Conservation (phyloP, 2,329 filamentous ascomycete species). For the Alternaria ethzedia region DNA sequence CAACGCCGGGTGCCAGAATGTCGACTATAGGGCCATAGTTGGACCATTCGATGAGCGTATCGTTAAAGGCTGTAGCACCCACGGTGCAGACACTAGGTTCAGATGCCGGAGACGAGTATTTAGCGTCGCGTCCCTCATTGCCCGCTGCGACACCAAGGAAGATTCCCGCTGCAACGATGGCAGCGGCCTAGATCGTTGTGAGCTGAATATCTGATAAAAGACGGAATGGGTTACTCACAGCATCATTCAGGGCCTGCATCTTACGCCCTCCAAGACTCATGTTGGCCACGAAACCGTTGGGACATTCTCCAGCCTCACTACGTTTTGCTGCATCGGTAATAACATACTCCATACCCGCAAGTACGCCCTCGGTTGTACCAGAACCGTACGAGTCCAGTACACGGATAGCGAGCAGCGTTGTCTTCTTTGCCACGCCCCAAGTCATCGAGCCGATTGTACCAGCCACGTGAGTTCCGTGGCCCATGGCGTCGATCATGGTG, state of each 20-base stretch:
- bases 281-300: conserved; percentile 41
- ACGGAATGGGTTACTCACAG: conserved; percentile 12
- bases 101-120: conserved; percentile 41
- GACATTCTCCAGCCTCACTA: conserved; percentile 17
- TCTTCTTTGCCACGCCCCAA: conserved; percentile 46
- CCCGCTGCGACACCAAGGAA: conserved; percentile 49
- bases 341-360: conserved; percentile 37
- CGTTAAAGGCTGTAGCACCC: conserved; percentile 42
- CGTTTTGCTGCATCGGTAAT: conserved; percentile 16
- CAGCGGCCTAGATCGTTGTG: conserved; percentile 29
- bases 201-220: not conserved
- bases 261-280: conserved; percentile 44
- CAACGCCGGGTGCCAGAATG: conserved; percentile 48
- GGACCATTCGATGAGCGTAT: conserved; percentile 41
- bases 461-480: conserved; percentile 48
- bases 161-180: conserved; percentile 40
- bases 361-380: conserved; percentile 30
- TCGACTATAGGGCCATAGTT: conserved; percentile 47
- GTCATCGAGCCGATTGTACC: conserved; percentile 41
- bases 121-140: conserved; percentile 39
- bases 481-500: conserved; percentile 30
- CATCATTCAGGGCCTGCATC: conserved; percentile 32
- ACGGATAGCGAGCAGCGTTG: conserved; percentile 45
- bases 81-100: conserved; percentile 48
- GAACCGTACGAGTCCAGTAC: conserved; percentile 40